Conservation (phyloP, 768 basidiomycete genomes). For the Gelatoporia subvermispora region DNA sequence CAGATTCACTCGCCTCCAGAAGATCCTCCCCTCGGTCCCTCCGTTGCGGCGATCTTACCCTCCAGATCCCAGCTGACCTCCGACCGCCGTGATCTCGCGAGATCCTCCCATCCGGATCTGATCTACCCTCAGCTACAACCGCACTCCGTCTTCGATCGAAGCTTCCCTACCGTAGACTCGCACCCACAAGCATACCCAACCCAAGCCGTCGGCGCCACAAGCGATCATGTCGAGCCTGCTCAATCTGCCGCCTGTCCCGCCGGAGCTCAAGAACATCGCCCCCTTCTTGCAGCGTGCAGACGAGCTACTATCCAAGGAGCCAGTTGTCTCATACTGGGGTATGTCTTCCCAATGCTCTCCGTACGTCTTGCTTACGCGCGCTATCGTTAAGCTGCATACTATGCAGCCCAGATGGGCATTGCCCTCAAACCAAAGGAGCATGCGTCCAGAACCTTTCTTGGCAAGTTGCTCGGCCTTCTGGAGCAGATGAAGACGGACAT, state of each 20-base stretch:
- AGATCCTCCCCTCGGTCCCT: no score
- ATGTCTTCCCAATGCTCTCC: conserved; percentile 26
- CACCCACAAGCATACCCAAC: neutral
- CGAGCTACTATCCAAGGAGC: conserved; percentile 78
- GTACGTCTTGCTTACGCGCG: conserved; percentile 2
- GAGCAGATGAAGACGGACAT: conserved; percentile 79
- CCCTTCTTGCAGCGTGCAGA: conserved; percentile 88
- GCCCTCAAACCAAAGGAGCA: conserved; percentile 62
- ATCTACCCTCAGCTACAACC: no score
- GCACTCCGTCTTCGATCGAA: no score
- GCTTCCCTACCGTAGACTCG: no score
- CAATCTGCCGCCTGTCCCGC: conserved; percentile 54
- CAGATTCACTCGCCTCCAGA: no score
- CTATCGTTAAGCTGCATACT: conserved; percentile 66
- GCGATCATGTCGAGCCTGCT: conserved; percentile 30
- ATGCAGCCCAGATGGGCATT: conserved; percentile 87
- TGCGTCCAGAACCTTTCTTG: conserved; percentile 62
- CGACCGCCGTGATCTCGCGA: no score
- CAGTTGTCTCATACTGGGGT: conserved; percentile 96
- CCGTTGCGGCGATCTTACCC: no score
- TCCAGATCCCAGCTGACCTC: no score
- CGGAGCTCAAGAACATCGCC: conserved; percentile 59
- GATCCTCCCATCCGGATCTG: no score
- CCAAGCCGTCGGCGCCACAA: neutral
- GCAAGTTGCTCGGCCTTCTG: conserved; percentile 68